These are phyloP conservation scores for Xanthoconium purpureum DNA, from an alignment of 768 basidiomycete genomes.

Conservation along the genomic window DNA sequence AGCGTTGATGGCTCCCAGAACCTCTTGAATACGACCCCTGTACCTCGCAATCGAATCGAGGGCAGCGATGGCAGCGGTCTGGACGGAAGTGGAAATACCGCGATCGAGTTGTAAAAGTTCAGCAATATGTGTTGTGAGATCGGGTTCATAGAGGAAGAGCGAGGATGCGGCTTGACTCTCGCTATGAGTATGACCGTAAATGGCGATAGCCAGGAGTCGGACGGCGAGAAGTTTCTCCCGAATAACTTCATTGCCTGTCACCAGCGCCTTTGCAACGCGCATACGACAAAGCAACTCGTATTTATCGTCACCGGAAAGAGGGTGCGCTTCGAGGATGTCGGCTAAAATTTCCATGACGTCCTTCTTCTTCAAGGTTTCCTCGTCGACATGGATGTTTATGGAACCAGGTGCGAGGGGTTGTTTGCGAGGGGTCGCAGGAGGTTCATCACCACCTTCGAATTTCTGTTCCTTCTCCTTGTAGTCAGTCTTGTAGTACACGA, in stretches of 20 bases:
- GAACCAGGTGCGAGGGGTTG: constrained; percentile 43
- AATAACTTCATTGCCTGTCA: constrained; percentile 52
- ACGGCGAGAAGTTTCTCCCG: constrained; percentile 79
- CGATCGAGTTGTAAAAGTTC: constrained; percentile 83
- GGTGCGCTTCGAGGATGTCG: constrained; percentile 63
- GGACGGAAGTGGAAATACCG: constrained; percentile 65
- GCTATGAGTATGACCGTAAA: constrained; percentile 83
- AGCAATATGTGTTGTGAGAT: constrained; percentile 83
- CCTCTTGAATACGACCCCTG: constrained; percentile 78
- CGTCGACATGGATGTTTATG: constrained; percentile 59
- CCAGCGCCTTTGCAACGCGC: constrained; percentile 70
- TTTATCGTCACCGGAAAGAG: constrained; percentile 76
- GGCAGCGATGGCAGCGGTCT: constrained; percentile 84
- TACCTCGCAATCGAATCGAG: constrained; percentile 89
- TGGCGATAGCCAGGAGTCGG: constrained; percentile 83
- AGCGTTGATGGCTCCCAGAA: constrained; percentile 86
- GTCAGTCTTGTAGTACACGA: constrained; percentile 75
- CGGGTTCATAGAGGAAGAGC: constrained; percentile 93
- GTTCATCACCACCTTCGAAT: constrained; percentile 42
- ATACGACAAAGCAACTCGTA: constrained; percentile 88
- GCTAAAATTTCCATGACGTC: constrained; percentile 74
- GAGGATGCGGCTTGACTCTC: constrained; percentile 77
- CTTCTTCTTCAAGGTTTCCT: constrained; percentile 56
- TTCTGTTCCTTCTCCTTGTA: constrained; percentile 45
- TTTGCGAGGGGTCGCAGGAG: constrained; percentile 51